Evolutionary conservation across 1,284 basidiomycete genomes (phyloP).

Genomic region (Pseudomicrostroma phylloplanum): DNA sequence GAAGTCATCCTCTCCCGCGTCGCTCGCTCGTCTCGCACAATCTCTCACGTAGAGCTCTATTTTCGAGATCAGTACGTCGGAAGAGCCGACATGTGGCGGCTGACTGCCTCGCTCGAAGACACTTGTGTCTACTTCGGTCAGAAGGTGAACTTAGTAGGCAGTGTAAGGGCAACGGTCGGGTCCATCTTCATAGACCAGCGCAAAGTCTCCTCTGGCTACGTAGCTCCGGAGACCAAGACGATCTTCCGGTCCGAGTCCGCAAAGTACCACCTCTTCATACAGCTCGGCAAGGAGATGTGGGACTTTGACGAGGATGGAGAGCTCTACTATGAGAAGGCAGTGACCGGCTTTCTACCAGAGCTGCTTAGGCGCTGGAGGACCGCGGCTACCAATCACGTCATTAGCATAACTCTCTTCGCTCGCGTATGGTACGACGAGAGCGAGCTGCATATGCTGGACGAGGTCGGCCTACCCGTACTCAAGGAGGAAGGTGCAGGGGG

Average conservation of each 20-base stretch:
- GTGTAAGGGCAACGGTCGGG: conserved; percentile 45
- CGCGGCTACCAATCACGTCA: conserved; percentile 76
- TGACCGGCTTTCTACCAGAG: conserved; percentile 59
- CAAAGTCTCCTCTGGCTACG: conserved; percentile 66
- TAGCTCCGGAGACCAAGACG: conserved; percentile 76
- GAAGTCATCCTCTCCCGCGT: conserved; percentile 37
- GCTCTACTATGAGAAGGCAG: conserved; percentile 84
- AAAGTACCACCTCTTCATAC: conserved; percentile 74
- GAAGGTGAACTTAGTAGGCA: conserved; percentile 39
- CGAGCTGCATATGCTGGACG: conserved; percentile 52
- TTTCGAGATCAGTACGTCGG: conserved; percentile 49
- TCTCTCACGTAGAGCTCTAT: conserved; percentile 50
- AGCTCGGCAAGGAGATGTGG: conserved; percentile 92
- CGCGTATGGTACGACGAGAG: conserved; percentile 78
- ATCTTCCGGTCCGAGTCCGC: conserved; percentile 82
- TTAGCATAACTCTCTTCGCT: conserved; percentile 89
- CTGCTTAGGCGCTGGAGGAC: conserved; percentile 56
- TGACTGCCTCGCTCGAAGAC: conserved; percentile 40
- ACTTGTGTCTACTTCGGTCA: conserved; percentile 49
- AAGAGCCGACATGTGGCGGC: conserved; percentile 49
- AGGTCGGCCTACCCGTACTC: conserved; percentile 59
- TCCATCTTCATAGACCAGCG: conserved; percentile 45
- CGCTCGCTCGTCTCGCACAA: conserved; percentile 26
- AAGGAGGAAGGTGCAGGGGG: conserved; percentile 60
- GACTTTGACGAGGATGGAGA: conserved; percentile 89